phyloP scores from a whole-genome alignment of 495 filamentous ascomycete genomes.

The Aspergillus sclerotioniger region DNA sequence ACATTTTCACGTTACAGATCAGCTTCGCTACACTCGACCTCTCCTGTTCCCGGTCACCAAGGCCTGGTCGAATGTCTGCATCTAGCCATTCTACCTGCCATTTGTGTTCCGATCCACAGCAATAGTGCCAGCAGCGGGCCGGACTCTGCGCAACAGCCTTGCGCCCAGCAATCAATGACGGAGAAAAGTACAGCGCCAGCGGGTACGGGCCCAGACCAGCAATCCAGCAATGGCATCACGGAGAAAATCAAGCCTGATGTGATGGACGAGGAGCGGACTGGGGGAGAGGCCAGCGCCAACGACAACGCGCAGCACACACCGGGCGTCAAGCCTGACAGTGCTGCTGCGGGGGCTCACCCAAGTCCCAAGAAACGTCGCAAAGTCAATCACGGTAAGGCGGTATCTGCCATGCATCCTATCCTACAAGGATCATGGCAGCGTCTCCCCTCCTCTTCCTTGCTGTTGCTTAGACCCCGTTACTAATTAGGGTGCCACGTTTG shows the following conservation, averaged over 20 bases:
- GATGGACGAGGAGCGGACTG: constrained; percentile 17
- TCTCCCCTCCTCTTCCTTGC: constrained; percentile 30
- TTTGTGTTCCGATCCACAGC: constrained; percentile 15
- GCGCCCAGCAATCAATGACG: constrained; percentile 37
- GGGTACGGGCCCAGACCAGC: constrained; percentile 28
- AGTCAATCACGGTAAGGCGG: constrained; percentile 92
- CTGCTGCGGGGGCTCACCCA: constrained; percentile 39
- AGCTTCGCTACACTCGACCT: constrained; percentile 7
- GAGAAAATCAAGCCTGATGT: constrained; percentile 16
- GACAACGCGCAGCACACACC: constrained; percentile 30
- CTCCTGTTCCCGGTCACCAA: constrained; percentile 4
- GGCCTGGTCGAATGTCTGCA: constrained; percentile 29
- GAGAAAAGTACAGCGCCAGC: constrained; percentile 32
- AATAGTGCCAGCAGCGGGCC: constrained; percentile 21
- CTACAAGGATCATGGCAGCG: constrained; percentile 30
- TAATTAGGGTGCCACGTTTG: constrained; percentile 30
- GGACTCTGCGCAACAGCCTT: constrained; percentile 32
- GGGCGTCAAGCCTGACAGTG: constrained; percentile 38
- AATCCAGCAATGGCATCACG: constrained; percentile 20
- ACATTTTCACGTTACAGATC: constrained; percentile 20
- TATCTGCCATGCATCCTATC: constrained; percentile 25
- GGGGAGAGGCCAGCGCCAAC: constrained; percentile 32
- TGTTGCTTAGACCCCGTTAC: constrained; percentile 28
- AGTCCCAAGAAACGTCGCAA: constrained; percentile 96
- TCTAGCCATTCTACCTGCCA: constrained; percentile 12